These are phyloP conservation scores for Candida sp. DNA, from an alignment of 1,139 yeast species.

Conservation along the genomic window DNA sequence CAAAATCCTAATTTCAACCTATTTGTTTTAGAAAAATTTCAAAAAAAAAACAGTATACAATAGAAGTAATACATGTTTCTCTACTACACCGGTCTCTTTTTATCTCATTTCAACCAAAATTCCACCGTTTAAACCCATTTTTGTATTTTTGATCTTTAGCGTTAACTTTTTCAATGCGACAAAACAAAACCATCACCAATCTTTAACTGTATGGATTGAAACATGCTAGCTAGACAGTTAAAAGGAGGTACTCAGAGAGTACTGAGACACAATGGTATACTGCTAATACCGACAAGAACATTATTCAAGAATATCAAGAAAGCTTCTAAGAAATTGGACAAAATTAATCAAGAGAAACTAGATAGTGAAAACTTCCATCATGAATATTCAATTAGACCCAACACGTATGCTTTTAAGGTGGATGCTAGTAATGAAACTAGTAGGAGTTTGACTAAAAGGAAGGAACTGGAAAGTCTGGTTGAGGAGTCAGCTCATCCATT, in stretches of 20 bases:
- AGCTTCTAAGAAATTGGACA: slow-evolving; percentile 1
- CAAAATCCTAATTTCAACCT: too few relatives aligned
- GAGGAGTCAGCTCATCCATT: slow-evolving; percentile 21
- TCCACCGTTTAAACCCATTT: too few relatives aligned
- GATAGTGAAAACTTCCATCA: slow-evolving; percentile 26
- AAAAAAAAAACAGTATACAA: too few relatives aligned
- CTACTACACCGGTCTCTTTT: too few relatives aligned
- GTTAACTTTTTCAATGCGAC: not conserved
- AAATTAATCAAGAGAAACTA: not conserved
- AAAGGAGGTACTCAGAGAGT: not conserved
- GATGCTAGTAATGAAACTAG: slow-evolving; percentile 21
- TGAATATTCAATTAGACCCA: slow-evolving; percentile 48
- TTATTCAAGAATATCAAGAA: slow-evolving; percentile 2
- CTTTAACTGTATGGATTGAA: not conserved
- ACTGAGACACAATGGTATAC: not conserved
- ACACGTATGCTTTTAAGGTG: slow-evolving; percentile 45
- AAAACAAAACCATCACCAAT: not conserved
- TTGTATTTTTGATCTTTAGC: not conserved
- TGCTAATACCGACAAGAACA: not conserved
- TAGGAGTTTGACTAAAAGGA: slow-evolving; percentile 10
- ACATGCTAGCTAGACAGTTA: not conserved
- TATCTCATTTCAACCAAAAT: too few relatives aligned
- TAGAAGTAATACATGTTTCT: too few relatives aligned
- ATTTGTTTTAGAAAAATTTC: too few relatives aligned
- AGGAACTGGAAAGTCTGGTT: not conserved